phyloP scores from a whole-genome alignment of 371 early-diverging fungal genomes.

The Apophysomyces sp. region DNA sequence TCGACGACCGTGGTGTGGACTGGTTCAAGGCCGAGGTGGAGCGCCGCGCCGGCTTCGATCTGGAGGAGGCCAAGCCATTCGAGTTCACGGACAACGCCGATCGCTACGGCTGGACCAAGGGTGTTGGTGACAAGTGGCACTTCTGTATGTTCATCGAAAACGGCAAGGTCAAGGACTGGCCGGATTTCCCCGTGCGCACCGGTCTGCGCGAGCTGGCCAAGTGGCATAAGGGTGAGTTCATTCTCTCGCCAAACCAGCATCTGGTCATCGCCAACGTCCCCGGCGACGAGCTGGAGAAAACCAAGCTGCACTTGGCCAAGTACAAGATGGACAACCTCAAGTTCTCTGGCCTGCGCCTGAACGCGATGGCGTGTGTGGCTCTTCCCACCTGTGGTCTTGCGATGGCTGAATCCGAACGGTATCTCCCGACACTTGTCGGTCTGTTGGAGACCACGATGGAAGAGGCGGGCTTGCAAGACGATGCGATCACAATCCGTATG shows the following conservation, averaged over 20 bases:
- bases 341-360: constrained; percentile 78
- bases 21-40: constrained; percentile 89
- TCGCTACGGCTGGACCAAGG: constrained; percentile 89
- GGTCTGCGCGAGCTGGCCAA: constrained; percentile 83
- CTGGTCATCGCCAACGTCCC: constrained; percentile 80
- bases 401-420: constrained; percentile 96
- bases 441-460: constrained; percentile 78
- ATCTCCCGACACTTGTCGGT: constrained; percentile 81
- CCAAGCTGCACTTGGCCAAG: constrained; percentile 70
- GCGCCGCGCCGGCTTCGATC: constrained; percentile 68
- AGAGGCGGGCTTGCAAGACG: constrained; percentile 77
- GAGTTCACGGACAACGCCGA: constrained; percentile 86
- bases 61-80: constrained; percentile 66
- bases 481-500: constrained; percentile 93
- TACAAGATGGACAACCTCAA: constrained; percentile 82
- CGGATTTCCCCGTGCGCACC: constrained; percentile 73
- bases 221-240: constrained; percentile 77
- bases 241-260: constrained; percentile 91
- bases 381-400: constrained; percentile 93
- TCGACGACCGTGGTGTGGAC: constrained; percentile 88
- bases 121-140: constrained; percentile 71
- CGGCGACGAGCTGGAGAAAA: constrained; percentile 65
- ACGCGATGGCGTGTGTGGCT: constrained; percentile 94
- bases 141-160: constrained; percentile 91
- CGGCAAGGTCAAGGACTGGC: constrained; percentile 88